Evolutionary conservation across 2,329 filamentous ascomycete genomes (phyloP), one percentile per base, ranked within the genome.

Genomic region (Pseudocercospora crystallina): DNA sequence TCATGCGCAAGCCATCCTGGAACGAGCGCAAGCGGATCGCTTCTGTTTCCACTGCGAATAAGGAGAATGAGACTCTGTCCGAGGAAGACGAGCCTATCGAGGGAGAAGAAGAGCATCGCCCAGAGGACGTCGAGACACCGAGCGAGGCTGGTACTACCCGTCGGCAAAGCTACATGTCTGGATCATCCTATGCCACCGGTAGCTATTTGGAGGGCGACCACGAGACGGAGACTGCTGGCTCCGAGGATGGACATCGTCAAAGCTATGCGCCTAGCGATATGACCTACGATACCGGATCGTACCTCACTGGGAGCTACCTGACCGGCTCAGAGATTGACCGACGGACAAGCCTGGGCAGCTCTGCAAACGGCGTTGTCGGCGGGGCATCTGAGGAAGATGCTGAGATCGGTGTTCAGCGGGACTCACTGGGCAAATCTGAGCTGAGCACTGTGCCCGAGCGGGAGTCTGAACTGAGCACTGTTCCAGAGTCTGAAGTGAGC

Each of bases 261-360:
- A 71, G 70, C 61, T 74, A 69, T 54, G 73, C 70, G 5, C 62
- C 67, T 5, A 74, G 71, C 49, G 73, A 76, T 42, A 69, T 73
- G 57, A 74, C 73, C 0, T 76, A 74, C 52, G 75, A 66, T 7
- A 75, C 73, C 10, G 73, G 73, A 11, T 71, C 69, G n/a, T 75
- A 76, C 59, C 69, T 75, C n/a, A 73, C 73, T n/a, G 74, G 74
- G n/a, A 72, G 70, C 15, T 77, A 77, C 63, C 69, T 77, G 65
- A 76, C 72, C 1, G 75, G 74, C 45, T 75, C 70, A 53, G 74
- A 77, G 33, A 55, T 73, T 29, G 70, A 72, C 43, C 67, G 73
- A n/a, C 70, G 75, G 20, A 73, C 69, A 5, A 76, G 73, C 11
- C 67, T 73, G 29, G 73, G 71, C 31, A 71, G 65, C 36, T 62